phyloP scores from a whole-genome alignment of 129 eudicot genomes.

The Calendula officinalis region DNA sequence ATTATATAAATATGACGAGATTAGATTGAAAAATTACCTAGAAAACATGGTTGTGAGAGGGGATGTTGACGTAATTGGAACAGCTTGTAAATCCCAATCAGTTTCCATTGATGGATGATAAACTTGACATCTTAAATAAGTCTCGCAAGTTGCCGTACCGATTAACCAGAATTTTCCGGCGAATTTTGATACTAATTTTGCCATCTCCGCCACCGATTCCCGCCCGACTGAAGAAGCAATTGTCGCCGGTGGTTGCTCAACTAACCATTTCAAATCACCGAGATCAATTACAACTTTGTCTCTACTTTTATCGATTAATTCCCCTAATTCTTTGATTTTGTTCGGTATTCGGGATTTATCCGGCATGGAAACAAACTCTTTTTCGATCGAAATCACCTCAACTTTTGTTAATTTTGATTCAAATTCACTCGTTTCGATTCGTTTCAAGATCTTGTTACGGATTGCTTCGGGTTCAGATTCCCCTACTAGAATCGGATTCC shows the following conservation, averaged over 20 bases:
- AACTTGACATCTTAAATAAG: slow-evolving; percentile 89
- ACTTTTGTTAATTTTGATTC: slow-evolving; percentile 33
- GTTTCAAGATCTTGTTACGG: slow-evolving; percentile 54
- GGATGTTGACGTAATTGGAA: slow-evolving; percentile 78
- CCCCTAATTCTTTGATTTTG: slow-evolving; percentile 58
- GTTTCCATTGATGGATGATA: slow-evolving; percentile 85
- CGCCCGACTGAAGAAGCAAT: slow-evolving; percentile 39
- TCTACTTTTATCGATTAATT: slow-evolving; percentile 35
- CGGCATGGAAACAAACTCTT: slow-evolving; percentile 33
- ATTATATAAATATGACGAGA: background rate
- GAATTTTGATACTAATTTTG: slow-evolving; percentile 47
- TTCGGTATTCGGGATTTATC: slow-evolving; percentile 34
- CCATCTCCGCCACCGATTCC: slow-evolving; percentile 56
- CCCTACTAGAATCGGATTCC: slow-evolving; percentile 85
- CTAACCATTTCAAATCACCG: slow-evolving; percentile 78
- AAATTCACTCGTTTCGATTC: slow-evolving; percentile 59
- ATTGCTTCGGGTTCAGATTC: slow-evolving; percentile 66
- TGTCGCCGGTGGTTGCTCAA: slow-evolving; percentile 56
- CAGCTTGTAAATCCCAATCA: slow-evolving; percentile 96
- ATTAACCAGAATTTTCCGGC: slow-evolving; percentile 63
- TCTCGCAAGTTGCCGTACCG: slow-evolving; percentile 94
- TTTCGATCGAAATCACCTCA: slow-evolving; percentile 49
- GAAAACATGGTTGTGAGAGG: slow-evolving; percentile 62
- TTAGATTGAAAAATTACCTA: slow-evolving; percentile 42
- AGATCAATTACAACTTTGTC: slow-evolving; percentile 53